Conservation (phyloP, 371 early-diverging fungal species). For the Batrachochytrium dendrobatidis region DNA sequence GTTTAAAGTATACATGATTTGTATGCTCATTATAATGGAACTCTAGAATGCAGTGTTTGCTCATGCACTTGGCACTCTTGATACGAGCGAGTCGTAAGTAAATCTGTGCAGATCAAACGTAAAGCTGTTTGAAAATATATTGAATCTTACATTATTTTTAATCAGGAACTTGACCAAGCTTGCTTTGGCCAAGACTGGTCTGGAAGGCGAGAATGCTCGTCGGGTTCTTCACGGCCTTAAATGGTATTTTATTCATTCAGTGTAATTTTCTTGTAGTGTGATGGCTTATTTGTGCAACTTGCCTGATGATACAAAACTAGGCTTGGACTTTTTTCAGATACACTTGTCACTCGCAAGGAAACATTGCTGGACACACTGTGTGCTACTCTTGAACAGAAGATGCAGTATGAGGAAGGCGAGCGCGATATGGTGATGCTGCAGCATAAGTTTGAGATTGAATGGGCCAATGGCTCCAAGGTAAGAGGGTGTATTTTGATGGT, state of each 20-base stretch:
- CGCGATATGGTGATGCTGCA: constrained; percentile 96
- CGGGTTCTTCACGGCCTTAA: constrained; percentile 33
- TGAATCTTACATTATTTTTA: not conserved
- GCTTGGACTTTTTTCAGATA: constrained; percentile 40
- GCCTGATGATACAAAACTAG: constrained; percentile 2
- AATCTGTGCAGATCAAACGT: too few relatives aligned
- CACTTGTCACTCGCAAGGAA: constrained; percentile 51
- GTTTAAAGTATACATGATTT: constrained; percentile 1
- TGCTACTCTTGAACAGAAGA: constrained; percentile 89
- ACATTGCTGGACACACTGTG: constrained; percentile 90
- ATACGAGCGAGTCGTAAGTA: not conserved
- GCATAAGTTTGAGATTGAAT: constrained; percentile 89
- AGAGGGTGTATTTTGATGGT: not conserved
- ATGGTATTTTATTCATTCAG: constrained; percentile 13
- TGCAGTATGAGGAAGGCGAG: constrained; percentile 87
- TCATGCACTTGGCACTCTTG: not conserved
- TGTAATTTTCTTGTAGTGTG: not conserved
- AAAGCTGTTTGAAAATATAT: too few relatives aligned
- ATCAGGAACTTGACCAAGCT: constrained; percentile 18
- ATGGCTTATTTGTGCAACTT: too few relatives aligned
- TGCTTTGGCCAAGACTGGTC: constrained; percentile 20
- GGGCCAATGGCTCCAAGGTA: constrained; percentile 36
- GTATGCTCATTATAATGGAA: not conserved
- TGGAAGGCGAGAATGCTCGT: constrained; percentile 24
- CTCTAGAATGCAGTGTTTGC: constrained; percentile 11